These are phyloP conservation scores for Nitzschia sp. DNA, from an alignment of 108 stramenopile genomes.

Conservation along the genomic window DNA sequence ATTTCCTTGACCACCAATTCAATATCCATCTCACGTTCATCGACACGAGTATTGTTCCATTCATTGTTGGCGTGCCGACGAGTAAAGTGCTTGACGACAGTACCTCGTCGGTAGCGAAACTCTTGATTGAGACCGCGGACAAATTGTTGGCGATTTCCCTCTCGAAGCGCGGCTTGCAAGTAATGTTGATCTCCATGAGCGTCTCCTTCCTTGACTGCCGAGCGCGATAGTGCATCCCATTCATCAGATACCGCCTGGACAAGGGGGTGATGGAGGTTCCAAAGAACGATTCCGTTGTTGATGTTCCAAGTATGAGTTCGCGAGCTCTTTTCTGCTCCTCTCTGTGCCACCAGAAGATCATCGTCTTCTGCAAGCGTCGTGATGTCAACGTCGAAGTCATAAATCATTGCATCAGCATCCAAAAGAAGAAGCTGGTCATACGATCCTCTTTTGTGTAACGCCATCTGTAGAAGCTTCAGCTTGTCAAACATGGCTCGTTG, in stretches of 20 bases:
- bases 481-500: constrained; percentile 1
- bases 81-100: constrained; percentile 5
- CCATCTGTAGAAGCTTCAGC: neutral
- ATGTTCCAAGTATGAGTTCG: neutral
- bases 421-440: constrained; percentile 18
- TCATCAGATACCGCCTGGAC: neutral
- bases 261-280: constrained; percentile 13
- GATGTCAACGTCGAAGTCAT: constrained; percentile 11
- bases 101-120: constrained; percentile 1
- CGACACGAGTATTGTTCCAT: neutral
- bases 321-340: neutral
- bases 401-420: constrained; percentile 2
- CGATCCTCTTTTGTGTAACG: neutral
- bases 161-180: neutral
- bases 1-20: neutral
- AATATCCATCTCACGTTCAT: neutral
- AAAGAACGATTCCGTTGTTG: constrained; percentile 1
- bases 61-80: neutral
- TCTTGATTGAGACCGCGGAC: neutral
- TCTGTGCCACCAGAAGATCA: constrained; percentile 5
- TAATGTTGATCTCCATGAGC: constrained; percentile 2
- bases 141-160: neutral
- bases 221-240: neutral
- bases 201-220: neutral
- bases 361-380: neutral